phyloP scores from a whole-genome alignment of 805 yeast species.

The Tetrapisispora taiwanensis region DNA sequence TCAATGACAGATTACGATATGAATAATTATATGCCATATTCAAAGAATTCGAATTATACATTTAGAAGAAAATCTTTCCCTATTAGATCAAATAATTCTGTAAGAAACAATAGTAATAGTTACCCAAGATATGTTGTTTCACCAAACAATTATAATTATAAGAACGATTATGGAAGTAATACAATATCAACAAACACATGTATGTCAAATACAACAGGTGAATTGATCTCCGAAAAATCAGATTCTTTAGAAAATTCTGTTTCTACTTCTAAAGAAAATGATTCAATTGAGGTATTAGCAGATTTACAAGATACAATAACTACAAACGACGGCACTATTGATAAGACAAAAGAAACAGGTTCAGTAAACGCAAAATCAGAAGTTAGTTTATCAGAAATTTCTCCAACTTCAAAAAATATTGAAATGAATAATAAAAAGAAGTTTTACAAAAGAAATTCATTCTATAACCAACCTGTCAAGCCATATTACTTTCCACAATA shows the following conservation, averaged over 20 bases:
- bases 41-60: conserved; percentile 10
- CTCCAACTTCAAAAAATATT: conserved; percentile 15
- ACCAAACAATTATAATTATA: conserved; percentile 1
- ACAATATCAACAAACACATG: conserved; percentile 1
- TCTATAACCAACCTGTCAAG: conserved; percentile 13
- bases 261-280: not conserved
- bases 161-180: conserved; percentile 3
- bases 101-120: conserved; percentile 8
- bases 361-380: not conserved
- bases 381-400: conserved; percentile 17
- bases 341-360: conserved; percentile 7
- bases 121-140: conserved; percentile 1
- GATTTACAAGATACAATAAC: not conserved
- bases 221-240: not conserved
- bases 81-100: conserved; percentile 10
- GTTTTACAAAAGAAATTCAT: conserved; percentile 9
- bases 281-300: not conserved
- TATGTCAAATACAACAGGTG: conserved; percentile 1
- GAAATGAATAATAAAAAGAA: conserved; percentile 11
- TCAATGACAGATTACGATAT: conserved; percentile 14
- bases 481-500: conserved; percentile 22
- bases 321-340: conserved; percentile 4
- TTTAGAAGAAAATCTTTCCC: conserved; percentile 19
- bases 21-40: conserved; percentile 8
- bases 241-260: not conserved